phyloP scores from a whole-genome alignment of 352 stramenopile genomes.

The Aphanomyces invadans region DNA sequence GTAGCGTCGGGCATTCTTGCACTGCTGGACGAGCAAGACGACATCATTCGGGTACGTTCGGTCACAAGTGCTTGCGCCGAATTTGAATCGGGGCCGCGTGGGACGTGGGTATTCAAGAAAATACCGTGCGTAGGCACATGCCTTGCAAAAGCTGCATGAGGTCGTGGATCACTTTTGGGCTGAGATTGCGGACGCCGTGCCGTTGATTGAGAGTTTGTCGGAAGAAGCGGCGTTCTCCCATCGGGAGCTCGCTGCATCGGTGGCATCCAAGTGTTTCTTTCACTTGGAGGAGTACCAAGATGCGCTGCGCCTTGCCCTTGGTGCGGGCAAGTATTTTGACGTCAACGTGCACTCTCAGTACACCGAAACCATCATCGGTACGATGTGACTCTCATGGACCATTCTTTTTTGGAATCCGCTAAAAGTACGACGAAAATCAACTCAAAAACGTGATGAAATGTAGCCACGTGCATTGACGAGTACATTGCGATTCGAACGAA shows the following conservation, averaged over 20 bases:
- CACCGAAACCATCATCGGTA: slow-evolving; percentile 94
- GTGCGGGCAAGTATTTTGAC: slow-evolving; percentile 93
- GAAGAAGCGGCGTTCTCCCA: slow-evolving; percentile 89
- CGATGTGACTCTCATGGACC: no score
- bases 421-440: no score
- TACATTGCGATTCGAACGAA: slow-evolving; percentile 89
- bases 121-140: slow-evolving; percentile 81
- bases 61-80: background rate
- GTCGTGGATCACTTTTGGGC: slow-evolving; percentile 93
- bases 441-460: background rate
- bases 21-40: slow-evolving; percentile 88
- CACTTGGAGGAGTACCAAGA: slow-evolving; percentile 98
- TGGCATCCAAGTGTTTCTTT: slow-evolving; percentile 96
- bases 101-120: no score
- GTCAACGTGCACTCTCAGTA: slow-evolving; percentile 91
- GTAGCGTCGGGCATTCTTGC: slow-evolving; percentile 82
- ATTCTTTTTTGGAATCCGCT: no score
- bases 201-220: slow-evolving; percentile 89
- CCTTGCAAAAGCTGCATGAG: slow-evolving; percentile 86
- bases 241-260: slow-evolving; percentile 83
- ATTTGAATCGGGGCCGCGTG: no score
- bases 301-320: slow-evolving; percentile 90
- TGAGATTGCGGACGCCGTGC: slow-evolving; percentile 88
- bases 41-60: slow-evolving; percentile 67
- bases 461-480: slow-evolving; percentile 93